Conservation (phyloP, 495 filamentous ascomycete genomes). For the Hyaloscypha bicolor region DNA sequence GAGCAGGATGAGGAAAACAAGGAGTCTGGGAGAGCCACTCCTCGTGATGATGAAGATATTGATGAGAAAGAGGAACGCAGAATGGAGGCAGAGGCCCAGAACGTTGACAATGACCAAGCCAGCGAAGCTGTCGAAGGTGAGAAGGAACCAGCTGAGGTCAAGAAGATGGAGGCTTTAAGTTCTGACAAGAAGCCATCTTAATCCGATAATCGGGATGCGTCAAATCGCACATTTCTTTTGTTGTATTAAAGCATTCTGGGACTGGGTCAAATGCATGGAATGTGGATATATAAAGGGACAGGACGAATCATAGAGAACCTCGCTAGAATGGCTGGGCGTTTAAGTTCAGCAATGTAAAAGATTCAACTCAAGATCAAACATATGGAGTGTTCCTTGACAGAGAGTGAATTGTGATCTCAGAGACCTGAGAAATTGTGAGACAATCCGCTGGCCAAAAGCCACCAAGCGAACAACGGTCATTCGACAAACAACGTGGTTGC, state of each 20-base stretch:
- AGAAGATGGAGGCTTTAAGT: constrained; percentile 18
- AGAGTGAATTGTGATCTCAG: neutral
- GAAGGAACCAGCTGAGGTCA: constrained; percentile 24
- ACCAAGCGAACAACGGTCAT: too few species aligned
- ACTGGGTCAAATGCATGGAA: constrained; percentile 22
- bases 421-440: neutral
- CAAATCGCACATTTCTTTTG: constrained; percentile 28
- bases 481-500: neutral
- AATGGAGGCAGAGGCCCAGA: constrained; percentile 26
- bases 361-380: constrained; percentile 20
- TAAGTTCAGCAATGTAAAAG: constrained; percentile 25
- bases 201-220: neutral
- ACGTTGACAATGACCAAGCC: constrained; percentile 24
- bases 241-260: constrained; percentile 24
- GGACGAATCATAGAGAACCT: constrained; percentile 26
- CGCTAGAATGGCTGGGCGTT: constrained; percentile 23
- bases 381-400: too few species aligned
- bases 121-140: constrained; percentile 29
- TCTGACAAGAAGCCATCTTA: constrained; percentile 20
- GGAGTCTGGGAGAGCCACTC: constrained; percentile 67
- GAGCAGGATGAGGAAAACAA: constrained; percentile 81
- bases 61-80: constrained; percentile 57
- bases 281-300: constrained; percentile 9
- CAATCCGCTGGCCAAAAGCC: neutral
- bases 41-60: constrained; percentile 85